Evolutionary conservation across 2,329 filamentous ascomycete species (phyloP), one percentile per base, ranked within the genome.

Genomic region (Pyrenophora teres): DNA sequence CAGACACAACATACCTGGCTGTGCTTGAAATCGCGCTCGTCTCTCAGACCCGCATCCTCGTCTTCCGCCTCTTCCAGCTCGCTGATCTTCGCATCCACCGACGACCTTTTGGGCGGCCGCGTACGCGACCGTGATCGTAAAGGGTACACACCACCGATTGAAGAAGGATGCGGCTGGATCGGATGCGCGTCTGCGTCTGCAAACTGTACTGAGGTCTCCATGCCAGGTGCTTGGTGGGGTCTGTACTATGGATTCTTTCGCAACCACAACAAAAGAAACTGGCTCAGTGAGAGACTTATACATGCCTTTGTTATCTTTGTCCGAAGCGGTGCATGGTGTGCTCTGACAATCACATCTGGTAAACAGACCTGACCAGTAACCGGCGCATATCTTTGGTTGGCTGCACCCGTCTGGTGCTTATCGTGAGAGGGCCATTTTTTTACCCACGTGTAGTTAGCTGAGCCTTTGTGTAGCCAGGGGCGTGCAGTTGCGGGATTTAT

Each of bases 81-180:
- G 7, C 43, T 41, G 46, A 87, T 77, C 70, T 89, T 89, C 54
- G 88, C 80, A 68, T 91, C 87, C 6, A 87, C 81, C 49, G 81
- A 83, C 33, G 48, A 53, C 42, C 54, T 59, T 2, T 54, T 45
- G 27, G 27, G 27, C 27, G 27, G 27, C 27, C 12, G 45, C 55
- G 40, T 52, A 60, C 19, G 63, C 0, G 65, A 63, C 8, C 59
- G 50, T 10, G 42, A 50, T 21, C 66, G 62, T 35, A 69, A 44
- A 21, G 63, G 64, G 10, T 63, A 57, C 4, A 69, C 66, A 9
- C 66, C 66, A 40, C 66, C 66, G 19, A 65, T 49, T 5, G 19
- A 21, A 12, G 27, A 30, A 15, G 52, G 44, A 27, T 56, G 47
- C 12, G 58, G 50, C 31, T 49, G 43, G 15, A 50, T 55, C 2